These are phyloP conservation scores for Luzula sylvatica DNA, from an alignment of 176 grass and related monocot genomes.

Conservation along the genomic window DNA sequence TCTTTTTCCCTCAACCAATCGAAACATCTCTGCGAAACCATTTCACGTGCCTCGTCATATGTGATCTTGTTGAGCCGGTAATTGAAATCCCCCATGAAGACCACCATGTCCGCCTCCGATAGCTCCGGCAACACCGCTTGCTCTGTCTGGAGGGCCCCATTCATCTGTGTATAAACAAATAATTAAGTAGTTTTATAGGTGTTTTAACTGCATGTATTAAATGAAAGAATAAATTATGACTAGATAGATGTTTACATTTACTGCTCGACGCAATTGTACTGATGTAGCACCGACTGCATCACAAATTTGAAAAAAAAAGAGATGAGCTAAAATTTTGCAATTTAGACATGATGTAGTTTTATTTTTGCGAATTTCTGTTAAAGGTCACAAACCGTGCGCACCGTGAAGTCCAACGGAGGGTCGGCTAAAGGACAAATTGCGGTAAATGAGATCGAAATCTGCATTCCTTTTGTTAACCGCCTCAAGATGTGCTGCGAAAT, in stretches of 20 bases:
- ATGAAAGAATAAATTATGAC: not conserved
- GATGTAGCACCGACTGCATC: slow-evolving; percentile 77
- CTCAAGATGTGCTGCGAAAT: slow-evolving; percentile 97
- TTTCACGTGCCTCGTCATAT: slow-evolving; percentile 95
- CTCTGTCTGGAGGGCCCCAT: slow-evolving; percentile 6
- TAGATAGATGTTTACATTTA: slow-evolving; percentile 44
- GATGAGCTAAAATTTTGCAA: not conserved
- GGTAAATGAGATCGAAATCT: slow-evolving; percentile 91
- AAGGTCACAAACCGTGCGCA: slow-evolving; percentile 51
- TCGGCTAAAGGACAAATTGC: slow-evolving; percentile 83
- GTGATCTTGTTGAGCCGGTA: slow-evolving; percentile 90
- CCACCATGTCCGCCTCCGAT: slow-evolving; percentile 84
- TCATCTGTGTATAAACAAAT: slow-evolving; percentile 13
- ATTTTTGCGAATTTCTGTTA: not conserved
- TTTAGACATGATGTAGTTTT: no score
- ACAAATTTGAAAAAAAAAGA: slow-evolving; percentile 25
- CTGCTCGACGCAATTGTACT: slow-evolving; percentile 83
- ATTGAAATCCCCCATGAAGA: slow-evolving; percentile 97
- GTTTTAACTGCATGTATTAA: no score
- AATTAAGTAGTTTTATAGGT: not conserved
- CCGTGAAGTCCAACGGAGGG: slow-evolving; percentile 45
- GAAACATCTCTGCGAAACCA: slow-evolving; percentile 99
- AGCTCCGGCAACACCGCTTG: slow-evolving; percentile 66
- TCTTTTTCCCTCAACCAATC: slow-evolving; percentile 97
- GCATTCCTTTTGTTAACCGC: slow-evolving; percentile 82